Base-by-base conservation (phyloP, 2,329 filamentous ascomycete genomes). In the Myriosclerotinia curreyana region DNA sequence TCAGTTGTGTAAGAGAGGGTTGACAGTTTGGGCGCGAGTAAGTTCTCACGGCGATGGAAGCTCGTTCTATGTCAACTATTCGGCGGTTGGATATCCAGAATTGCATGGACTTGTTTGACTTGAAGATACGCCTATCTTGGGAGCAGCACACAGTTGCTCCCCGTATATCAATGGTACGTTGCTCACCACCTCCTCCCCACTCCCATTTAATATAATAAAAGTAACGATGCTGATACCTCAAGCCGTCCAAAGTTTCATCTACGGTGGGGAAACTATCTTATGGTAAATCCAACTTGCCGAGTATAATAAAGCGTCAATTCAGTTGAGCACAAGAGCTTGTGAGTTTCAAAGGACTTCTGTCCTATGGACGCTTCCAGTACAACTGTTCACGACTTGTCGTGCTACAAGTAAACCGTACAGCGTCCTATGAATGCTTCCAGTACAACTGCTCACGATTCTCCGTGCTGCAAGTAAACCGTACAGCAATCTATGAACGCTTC, bases 201-300 rank as follows among this genome's bases (percentile, higher is more conserved):
- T 6, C 28, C 54, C 28, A 36, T 25, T 25, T 4, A 7, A 12
- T 20, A 20, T 5, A 5, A 36, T 25, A 38, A 12, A 20, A 17
- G 14, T 15, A 34, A 36, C 31, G 9, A 59, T 25, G 31, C 55
- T 59, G 44, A 36, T 48, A 48, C 42, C n/a, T 17, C 42, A 36
- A 59, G 55, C 42, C 42, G n/a, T 59, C n/a, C 31, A 48, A 59
- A 17, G 55, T 12, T 25, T 48, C 42, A 59, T 38, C 31, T 25
- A 25, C 31, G 31, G 42, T 59, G 42, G 55, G 55, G 55, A 48
- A 48, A 25, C 55, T 59, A 25, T 59, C 31, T n/a, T 48, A 59
- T 59, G 44, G 42, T 31, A 59, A 59, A 46, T 53, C 55, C 55
- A 59, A 31, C 55, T 49, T 59, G 55, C 28, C 42, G 42, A 59